phyloP scores from a whole-genome alignment of 2,329 filamentous ascomycete genomes.

The Colletotrichum noveboracense region DNA sequence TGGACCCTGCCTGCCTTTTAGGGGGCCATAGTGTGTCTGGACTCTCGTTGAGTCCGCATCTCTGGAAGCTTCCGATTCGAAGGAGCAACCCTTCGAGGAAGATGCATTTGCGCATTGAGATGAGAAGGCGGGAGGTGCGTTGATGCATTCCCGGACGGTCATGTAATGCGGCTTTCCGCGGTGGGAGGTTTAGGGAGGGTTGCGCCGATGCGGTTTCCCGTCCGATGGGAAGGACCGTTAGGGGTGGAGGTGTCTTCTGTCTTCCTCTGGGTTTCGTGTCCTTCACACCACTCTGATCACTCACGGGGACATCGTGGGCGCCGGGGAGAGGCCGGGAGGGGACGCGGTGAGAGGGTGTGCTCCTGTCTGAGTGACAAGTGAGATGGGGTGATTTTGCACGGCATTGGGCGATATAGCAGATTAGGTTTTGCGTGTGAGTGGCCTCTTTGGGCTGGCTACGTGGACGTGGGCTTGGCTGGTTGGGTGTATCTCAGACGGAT shows the following conservation, averaged over 20 bases:
- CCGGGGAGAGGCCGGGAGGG: background rate
- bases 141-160: background rate
- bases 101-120: background rate
- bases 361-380: background rate
- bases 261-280: background rate
- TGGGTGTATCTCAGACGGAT: background rate
- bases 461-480: background rate
- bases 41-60: background rate
- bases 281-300: background rate
- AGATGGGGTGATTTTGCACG: background rate
- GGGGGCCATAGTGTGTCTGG: background rate
- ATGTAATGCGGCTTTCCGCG: background rate
- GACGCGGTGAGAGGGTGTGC: background rate
- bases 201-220: background rate
- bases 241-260: background rate
- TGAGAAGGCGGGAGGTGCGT: background rate
- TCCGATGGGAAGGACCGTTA: background rate
- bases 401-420: background rate
- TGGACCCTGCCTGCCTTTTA: background rate
- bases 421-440: background rate
- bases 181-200: background rate
- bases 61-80: background rate
- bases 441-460: background rate
- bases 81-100: background rate
- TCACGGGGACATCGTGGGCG: background rate